phyloP scores from a whole-genome alignment of 305 asterid species.

The Nicotiana rustica region DNA sequence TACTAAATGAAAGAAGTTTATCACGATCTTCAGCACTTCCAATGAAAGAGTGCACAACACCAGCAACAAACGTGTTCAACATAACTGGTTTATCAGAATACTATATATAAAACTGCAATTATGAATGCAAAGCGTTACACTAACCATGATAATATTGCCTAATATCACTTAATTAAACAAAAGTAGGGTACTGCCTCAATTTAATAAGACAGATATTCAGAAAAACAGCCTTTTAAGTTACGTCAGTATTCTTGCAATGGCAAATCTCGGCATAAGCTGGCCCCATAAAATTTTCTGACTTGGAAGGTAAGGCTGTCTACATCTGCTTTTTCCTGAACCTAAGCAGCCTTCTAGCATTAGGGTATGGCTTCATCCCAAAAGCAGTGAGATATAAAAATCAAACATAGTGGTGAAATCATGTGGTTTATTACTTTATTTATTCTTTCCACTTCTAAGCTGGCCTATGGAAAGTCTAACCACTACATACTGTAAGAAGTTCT shows the following conservation, averaged over 20 bases:
- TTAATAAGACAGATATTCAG: neutral
- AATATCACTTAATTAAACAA: neutral
- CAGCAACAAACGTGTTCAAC: conserved; percentile 69
- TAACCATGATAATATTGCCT: conserved; percentile 7
- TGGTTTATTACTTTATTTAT: neutral
- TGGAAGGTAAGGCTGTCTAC: neutral
- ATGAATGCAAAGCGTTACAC: neutral
- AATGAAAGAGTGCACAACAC: conserved; percentile 94
- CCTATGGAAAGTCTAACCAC: neutral
- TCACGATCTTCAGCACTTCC: conserved; percentile 89
- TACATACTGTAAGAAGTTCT: conserved; percentile 2
- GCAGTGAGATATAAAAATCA: neutral
- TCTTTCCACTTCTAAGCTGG: neutral
- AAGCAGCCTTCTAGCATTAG: neutral
- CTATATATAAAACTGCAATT: conserved; percentile 13
- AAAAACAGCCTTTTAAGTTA: conserved; percentile 21
- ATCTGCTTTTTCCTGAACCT: neutral
- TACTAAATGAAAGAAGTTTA: conserved; percentile 71
- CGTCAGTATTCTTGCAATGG: neutral
- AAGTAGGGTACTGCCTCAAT: neutral
- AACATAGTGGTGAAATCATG: neutral
- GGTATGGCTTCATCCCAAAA: neutral
- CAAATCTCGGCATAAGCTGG: neutral
- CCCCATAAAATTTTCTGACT: neutral
- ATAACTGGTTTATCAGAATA: conserved; percentile 8